These are phyloP conservation scores for Cladophialophora bantiana DNA, from an alignment of 2,329 filamentous ascomycete genomes.

Conservation along the genomic window DNA sequence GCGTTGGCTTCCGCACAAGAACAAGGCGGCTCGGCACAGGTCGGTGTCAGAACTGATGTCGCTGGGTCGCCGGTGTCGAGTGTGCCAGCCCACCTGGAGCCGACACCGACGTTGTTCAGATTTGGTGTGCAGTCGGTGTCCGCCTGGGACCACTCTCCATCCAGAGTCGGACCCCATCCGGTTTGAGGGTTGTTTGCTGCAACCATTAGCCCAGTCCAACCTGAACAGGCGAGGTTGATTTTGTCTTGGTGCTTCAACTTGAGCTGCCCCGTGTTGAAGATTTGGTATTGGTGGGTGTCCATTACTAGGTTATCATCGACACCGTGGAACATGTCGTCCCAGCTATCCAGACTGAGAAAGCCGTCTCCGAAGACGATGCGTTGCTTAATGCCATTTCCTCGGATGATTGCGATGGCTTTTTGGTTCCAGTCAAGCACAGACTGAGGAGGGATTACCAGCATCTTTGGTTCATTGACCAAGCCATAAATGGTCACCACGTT, in stretches of 20 bases:
- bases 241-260: conserved; percentile 81
- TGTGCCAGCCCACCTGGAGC: conserved; percentile 91
- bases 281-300: conserved; percentile 98
- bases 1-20: conserved; percentile 79
- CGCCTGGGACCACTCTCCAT: conserved; percentile 96
- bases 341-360: conserved; percentile 88
- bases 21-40: conserved; percentile 76
- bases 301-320: conserved; percentile 75
- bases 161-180: conserved; percentile 88
- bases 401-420: conserved; percentile 74
- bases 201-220: conserved; percentile 81
- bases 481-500: conserved; percentile 94
- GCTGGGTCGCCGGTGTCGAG: conserved; percentile 68
- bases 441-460: conserved; percentile 70
- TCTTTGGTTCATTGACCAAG: conserved; percentile 90
- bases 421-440: conserved; percentile 82
- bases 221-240: conserved; percentile 83
- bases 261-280: conserved; percentile 92
- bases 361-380: conserved; percentile 91
- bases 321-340: conserved; percentile 80
- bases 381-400: conserved; percentile 74
- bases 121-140: conserved; percentile 91
- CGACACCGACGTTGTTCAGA: conserved; percentile 88
- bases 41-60: conserved; percentile 70
- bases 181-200: conserved; percentile 68